Evolutionary conservation across 2,329 filamentous ascomycete genomes (phyloP).

Genomic region (Paecilomyces dactylethromorphus): DNA sequence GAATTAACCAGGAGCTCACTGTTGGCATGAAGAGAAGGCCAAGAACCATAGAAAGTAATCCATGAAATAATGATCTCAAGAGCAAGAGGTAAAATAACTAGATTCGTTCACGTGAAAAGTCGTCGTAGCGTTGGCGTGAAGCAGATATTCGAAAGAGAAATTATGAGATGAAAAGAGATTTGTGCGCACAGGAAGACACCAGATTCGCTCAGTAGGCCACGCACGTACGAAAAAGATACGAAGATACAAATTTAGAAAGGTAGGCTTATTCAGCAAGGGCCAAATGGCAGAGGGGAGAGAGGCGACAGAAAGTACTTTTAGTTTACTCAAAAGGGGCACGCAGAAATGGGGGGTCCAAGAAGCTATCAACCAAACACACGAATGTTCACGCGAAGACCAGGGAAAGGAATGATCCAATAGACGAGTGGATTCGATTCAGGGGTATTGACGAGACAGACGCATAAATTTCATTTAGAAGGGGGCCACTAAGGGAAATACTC

Average conservation of each 20-base stretch:
- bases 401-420: constrained; percentile 15
- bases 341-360: constrained; percentile 25
- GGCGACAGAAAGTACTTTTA: constrained; percentile 25
- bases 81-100: neutral
- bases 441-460: constrained; percentile 37
- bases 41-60: neutral
- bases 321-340: constrained; percentile 23
- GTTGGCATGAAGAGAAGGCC: neutral
- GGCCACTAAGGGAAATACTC: constrained; percentile 18
- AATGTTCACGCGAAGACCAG: constrained; percentile 21
- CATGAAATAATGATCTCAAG: neutral
- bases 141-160: constrained; percentile 6
- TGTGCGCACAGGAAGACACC: constrained; percentile 8
- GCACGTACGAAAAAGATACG: constrained; percentile 17
- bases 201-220: constrained; percentile 8
- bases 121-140: constrained; percentile 4
- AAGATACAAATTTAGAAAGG: constrained; percentile 13
- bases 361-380: constrained; percentile 19
- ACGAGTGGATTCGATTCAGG: constrained; percentile 33
- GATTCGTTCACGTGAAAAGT: constrained; percentile 2
- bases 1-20: neutral
- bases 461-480: constrained; percentile 38
- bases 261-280: constrained; percentile 14
- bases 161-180: constrained; percentile 13
- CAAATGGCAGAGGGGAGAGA: constrained; percentile 14